Evolutionary conservation across 306 rosid species (phyloP).

Genomic region (Castanea sativa): DNA sequence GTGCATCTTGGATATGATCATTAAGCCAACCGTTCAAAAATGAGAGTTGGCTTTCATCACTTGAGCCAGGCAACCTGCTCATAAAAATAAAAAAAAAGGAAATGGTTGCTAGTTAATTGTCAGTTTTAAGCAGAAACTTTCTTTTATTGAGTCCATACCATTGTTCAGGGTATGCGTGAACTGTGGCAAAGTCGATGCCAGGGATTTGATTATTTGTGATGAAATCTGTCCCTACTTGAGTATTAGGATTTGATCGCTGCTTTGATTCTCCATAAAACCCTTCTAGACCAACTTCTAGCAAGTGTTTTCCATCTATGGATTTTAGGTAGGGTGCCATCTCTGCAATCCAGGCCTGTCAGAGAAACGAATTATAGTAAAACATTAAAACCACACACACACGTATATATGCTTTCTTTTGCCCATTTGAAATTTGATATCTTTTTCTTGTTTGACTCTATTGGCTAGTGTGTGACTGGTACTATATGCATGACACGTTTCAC

Average conservation of each 20-base stretch:
- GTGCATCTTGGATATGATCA: constrained; percentile 81
- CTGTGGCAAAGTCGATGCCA: constrained; percentile 81
- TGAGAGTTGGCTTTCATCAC: constrained; percentile 53
- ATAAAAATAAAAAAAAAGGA: constrained; percentile 16
- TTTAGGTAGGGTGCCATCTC: constrained; percentile 93
- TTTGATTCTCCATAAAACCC: constrained; percentile 82
- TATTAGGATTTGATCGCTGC: constrained; percentile 50
- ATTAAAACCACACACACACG: background rate
- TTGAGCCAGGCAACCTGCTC: constrained; percentile 64
- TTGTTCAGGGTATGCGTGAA: constrained; percentile 89
- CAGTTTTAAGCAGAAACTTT: background rate
- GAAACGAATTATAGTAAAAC: background rate
- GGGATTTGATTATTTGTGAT: constrained; percentile 83
- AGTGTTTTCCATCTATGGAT: constrained; percentile 83
- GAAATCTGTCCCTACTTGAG: constrained; percentile 78
- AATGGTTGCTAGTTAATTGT: background rate
- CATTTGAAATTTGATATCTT: no score
- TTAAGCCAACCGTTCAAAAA: constrained; percentile 65
- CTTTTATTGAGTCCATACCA: constrained; percentile 36
- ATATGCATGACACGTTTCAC: no score
- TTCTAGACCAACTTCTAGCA: constrained; percentile 84
- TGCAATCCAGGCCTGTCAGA: constrained; percentile 69
- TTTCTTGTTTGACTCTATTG: no score
- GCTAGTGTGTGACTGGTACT: no score
- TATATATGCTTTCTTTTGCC: no score